Evolutionary conservation across 1,284 basidiomycete genomes (phyloP), one percentile per base, ranked within the genome.

Genomic region (Cryptococcus sp.): DNA sequence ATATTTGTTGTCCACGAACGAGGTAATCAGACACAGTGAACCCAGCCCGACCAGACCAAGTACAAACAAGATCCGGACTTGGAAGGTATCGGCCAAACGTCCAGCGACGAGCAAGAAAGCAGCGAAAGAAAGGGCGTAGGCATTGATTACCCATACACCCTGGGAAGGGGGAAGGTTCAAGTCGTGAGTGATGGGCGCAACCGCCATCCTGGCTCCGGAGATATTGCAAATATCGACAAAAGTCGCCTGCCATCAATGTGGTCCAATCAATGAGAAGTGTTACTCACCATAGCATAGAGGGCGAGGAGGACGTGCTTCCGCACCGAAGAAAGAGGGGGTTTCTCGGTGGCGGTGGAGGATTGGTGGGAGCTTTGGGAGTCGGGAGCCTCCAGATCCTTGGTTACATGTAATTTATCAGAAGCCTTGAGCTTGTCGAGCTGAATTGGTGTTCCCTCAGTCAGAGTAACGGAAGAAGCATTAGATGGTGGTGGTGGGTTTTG

Each of bases 1-100:
- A 50, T 69, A 69, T 49, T 74, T 72, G 65, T 64, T 72, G n/a
- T 64, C 69, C 53, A 68, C 67, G 53, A 70, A 72, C 4, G 63
- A 65, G 3, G 57, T 64, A 42, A 67, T 61, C 49, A 74, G 55
- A 39, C 62, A 61, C 21, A 72, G 48, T 42, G 69, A 52, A 41
- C 67, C 70, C 7, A 72, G 46, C 7, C 48, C 51, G 43, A 61
- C 25, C 53, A 73, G 71, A 13, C 72, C 72, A 22, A 28, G 56
- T 46, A 64, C 61, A 50, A 72, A 73, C 42, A 73, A 56, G 44
- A 68, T 51, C 36, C 62, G 57, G 32, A 69, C 67, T 0, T 66
- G 70, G 59, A 67, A 72, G 18, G 72, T 49, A 53, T 73, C 72
- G 1, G 61, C 44, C 7, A 73, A 56, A 39, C 72, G 59, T 9